Evolutionary conservation across 805 yeast genomes (phyloP), one percentile per base, ranked within the genome.

Genomic region (Blastobotrys parvus): DNA sequence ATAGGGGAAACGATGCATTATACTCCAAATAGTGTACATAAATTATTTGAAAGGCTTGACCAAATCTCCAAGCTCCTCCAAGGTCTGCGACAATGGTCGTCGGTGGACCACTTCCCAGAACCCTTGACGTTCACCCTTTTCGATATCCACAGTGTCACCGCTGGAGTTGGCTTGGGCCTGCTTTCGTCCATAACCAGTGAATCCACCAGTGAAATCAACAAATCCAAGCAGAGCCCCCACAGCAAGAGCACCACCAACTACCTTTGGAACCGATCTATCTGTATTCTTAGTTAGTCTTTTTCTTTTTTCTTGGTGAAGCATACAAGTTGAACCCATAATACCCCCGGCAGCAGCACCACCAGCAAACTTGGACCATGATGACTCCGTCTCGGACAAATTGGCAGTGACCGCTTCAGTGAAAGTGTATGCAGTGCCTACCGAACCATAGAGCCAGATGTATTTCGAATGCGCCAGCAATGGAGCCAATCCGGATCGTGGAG

Each of bases 31-130:
- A n/a, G n/a, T n/a, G n/a, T n/a, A n/a, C n/a, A n/a, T n/a, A n/a
- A n/a, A 16, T 39, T 50, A 49, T 42, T 49, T 47, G 41, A 50
- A 40, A 4, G 56, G 54, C 42, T 44, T 43, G 25, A 51, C 48
- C 18, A 49, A 40, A 31, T 65, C 69, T 50, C 95, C 95, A 52
- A 85, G 69, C 56, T 78, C 80, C 48, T 76, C 81, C 21, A 82
- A 74, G 7, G 94, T 83, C 64, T 83, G 88, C 17, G 87, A 77
- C 51, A 85, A 65, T 15, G 94, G 94, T 57, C 84, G 75, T 70
- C 95, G 80, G 67, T 78, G 75, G 59, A 78, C 76, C 30, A 80
- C 79, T 50, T 84, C 90, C 88, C 88, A 86, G 65, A 83, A 82
- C 31, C 79, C 79, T 57, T 75, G 80, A 35, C 63, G 62, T 34